Evolutionary conservation across 129 eudicot genomes (phyloP).

Genomic region (Helianthus annuus): DNA sequence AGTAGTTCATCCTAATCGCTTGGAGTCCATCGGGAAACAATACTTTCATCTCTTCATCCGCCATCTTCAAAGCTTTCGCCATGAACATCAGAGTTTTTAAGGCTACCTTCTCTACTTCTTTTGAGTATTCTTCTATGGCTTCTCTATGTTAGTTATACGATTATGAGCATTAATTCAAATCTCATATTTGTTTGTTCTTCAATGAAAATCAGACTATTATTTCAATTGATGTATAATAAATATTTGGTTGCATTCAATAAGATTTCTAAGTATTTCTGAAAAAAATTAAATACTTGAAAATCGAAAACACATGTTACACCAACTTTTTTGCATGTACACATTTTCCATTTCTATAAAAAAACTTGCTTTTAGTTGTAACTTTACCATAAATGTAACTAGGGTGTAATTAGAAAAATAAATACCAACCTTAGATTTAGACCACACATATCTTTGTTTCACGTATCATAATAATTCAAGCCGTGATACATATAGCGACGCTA

Average conservation of each 20-base stretch:
- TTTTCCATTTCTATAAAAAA: too few relatives aligned
- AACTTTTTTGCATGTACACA: too few relatives aligned
- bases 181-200: too few relatives aligned
- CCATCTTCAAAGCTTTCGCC: slow-evolving; percentile 17
- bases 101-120: neutral
- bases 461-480: too few relatives aligned
- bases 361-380: too few relatives aligned
- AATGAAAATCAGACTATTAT: neutral
- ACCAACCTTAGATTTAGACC: too few relatives aligned
- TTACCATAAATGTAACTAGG: too few relatives aligned
- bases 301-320: too few relatives aligned
- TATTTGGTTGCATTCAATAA: neutral
- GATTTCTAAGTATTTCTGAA: neutral
- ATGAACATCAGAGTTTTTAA: slow-evolving; percentile 8
- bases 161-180: neutral
- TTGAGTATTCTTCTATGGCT: slow-evolving; percentile 4
- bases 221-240: neutral
- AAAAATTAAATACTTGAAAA: neutral
- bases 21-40: neutral
- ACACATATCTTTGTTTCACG: too few relatives aligned
- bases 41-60: slow-evolving; percentile 10
- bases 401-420: too few relatives aligned
- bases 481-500: too few relatives aligned
- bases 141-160: neutral
- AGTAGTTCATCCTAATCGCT: slow-evolving; percentile 9